These are phyloP conservation scores for Lasiodiplodia gonubiensis DNA, from an alignment of 2,329 filamentous ascomycete genomes.

Conservation along the genomic window DNA sequence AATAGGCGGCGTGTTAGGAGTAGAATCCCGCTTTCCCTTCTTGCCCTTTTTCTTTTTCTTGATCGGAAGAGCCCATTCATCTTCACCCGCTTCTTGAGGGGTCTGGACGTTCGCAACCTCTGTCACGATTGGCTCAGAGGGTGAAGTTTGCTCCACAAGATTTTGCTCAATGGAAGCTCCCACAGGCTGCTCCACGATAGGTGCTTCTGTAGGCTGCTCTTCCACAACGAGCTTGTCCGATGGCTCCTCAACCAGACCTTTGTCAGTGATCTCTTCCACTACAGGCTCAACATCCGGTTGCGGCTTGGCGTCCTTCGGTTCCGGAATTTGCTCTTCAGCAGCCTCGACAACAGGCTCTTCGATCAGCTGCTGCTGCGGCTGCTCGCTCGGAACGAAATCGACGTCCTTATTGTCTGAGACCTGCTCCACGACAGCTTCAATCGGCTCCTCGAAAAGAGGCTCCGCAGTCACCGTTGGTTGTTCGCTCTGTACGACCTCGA, in stretches of 20 bases:
- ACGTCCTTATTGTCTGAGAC: background rate
- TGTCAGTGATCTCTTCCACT: background rate
- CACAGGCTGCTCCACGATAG: background rate
- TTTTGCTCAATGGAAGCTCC: background rate
- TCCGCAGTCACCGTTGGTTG: background rate
- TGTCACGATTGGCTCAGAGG: background rate
- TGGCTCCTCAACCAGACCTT: background rate
- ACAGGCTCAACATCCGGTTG: background rate
- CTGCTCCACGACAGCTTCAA: background rate
- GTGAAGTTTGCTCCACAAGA: background rate
- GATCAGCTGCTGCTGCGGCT: background rate
- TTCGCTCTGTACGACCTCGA: background rate
- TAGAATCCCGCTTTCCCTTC: conserved; percentile 30
- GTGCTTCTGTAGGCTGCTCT: background rate
- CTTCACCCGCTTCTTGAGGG: conserved; percentile 15
- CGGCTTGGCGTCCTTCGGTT: background rate
- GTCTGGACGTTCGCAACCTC: conserved; percentile 19
- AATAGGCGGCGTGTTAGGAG: background rate
- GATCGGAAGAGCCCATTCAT: conserved; percentile 27
- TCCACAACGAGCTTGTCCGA: background rate
- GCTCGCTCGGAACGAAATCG: background rate
- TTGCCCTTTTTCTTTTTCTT: conserved; percentile 37
- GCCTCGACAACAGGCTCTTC: background rate
- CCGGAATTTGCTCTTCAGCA: background rate
- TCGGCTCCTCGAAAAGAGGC: background rate